phyloP scores from a whole-genome alignment of 116 monocot genomes.

The Zostera marina region DNA sequence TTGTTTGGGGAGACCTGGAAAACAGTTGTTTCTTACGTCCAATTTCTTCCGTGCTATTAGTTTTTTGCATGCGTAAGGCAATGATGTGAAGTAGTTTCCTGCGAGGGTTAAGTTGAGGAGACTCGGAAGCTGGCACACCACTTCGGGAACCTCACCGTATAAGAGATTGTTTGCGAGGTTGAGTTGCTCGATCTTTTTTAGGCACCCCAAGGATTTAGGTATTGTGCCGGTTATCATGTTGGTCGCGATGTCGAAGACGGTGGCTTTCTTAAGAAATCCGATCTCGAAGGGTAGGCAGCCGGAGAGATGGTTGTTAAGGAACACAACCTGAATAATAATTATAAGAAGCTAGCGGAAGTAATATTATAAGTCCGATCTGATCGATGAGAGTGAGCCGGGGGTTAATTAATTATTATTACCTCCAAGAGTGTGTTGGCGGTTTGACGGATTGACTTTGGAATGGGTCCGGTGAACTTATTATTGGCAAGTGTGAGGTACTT shows the following conservation, averaged over 20 bases:
- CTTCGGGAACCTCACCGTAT: conserved; percentile 27
- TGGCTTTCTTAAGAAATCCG: conserved; percentile 19
- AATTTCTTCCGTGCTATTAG: conserved; percentile 11
- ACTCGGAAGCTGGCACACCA: conserved; percentile 17
- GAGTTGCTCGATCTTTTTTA: conserved; percentile 25
- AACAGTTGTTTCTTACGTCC: conserved; percentile 26
- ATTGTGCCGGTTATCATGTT: conserved; percentile 30
- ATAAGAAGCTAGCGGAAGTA: not conserved
- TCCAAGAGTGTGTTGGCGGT: conserved; percentile 15
- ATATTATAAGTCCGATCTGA: too few species aligned
- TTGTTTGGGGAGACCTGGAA: conserved; percentile 16
- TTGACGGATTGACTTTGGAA: conserved; percentile 13
- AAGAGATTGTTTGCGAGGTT: conserved; percentile 30
- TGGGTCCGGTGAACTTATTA: conserved; percentile 29
- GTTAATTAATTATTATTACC: conserved; percentile 21
- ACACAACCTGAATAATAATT: conserved; percentile 1
- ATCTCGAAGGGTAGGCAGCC: conserved; percentile 37
- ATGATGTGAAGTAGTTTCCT: conserved; percentile 26
- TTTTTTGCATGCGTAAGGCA: conserved; percentile 13
- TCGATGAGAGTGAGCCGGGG: too few species aligned
- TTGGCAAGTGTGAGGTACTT: conserved; percentile 29
- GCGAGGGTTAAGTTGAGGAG: conserved; percentile 10
- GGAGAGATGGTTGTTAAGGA: conserved; percentile 38
- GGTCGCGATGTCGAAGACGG: conserved; percentile 28
- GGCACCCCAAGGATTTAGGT: conserved; percentile 28